Evolutionary conservation across 257 asterid genomes (phyloP).

Genomic region (Plectranthus barbatus): DNA sequence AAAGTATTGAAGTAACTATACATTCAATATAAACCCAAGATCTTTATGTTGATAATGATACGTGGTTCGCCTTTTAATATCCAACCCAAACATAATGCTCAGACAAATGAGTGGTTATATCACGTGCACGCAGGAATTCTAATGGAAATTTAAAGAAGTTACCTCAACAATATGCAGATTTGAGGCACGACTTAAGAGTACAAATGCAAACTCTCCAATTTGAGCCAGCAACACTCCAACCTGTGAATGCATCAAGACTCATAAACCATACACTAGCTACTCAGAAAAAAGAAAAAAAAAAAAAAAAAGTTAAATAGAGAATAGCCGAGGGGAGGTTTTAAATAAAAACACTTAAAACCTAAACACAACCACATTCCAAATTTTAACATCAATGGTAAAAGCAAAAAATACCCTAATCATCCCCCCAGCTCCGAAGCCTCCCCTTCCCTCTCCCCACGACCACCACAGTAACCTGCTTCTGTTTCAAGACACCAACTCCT

Average conservation of each 20-base stretch:
- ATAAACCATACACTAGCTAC: constrained; percentile 9
- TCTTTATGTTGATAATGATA: background rate
- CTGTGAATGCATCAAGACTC: constrained; percentile 27
- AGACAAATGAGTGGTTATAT: background rate
- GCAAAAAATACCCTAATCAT: background rate
- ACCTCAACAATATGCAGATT: constrained; percentile 83
- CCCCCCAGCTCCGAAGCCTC: background rate
- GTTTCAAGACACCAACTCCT: background rate
- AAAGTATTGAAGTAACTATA: background rate
- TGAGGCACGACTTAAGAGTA: constrained; percentile 90
- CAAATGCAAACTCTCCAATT: constrained; percentile 96
- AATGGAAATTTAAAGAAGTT: constrained; percentile 13
- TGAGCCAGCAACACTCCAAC: constrained; percentile 89
- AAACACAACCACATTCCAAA: background rate
- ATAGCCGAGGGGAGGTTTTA: background rate
- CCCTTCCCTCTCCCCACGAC: background rate
- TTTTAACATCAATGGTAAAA: background rate
- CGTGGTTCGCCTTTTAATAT: background rate
- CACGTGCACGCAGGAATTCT: background rate
- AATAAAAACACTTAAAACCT: background rate
- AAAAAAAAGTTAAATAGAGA: background rate
- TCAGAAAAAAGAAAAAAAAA: too few species aligned
- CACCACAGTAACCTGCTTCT: background rate
- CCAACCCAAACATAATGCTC: background rate
- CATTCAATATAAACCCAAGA: background rate